These are phyloP conservation scores for Gossypium aridum DNA, from an alignment of 441 rosid genomes.

Conservation along the genomic window DNA sequence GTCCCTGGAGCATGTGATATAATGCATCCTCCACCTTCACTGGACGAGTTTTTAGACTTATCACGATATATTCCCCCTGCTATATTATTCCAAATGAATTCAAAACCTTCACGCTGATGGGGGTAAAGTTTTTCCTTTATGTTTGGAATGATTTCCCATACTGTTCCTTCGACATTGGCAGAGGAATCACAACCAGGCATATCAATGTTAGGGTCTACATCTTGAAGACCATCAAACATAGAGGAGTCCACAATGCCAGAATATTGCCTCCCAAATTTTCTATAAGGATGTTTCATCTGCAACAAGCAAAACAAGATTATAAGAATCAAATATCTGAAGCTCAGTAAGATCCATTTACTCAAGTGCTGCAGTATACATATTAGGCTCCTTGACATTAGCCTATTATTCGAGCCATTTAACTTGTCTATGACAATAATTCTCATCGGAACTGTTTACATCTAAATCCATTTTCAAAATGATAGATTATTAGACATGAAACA, in stretches of 20 bases:
- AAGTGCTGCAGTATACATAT: background rate
- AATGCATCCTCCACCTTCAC: constrained; percentile 52
- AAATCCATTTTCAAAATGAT: background rate
- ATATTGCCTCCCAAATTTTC: background rate
- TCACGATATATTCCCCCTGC: constrained; percentile 58
- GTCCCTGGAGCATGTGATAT: constrained; percentile 89
- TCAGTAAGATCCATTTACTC: background rate
- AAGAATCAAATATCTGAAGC: background rate
- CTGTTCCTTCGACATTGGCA: constrained; percentile 37
- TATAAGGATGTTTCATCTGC: background rate
- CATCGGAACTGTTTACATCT: background rate
- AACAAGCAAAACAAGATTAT: background rate
- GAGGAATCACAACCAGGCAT: background rate
- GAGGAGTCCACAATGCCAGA: constrained; percentile 11
- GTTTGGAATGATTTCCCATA: constrained; percentile 72
- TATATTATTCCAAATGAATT: constrained; percentile 73
- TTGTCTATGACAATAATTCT: background rate
- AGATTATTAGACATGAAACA: background rate
- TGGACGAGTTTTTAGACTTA: constrained; percentile 30
- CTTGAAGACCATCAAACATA: constrained; percentile 21
- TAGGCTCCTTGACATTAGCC: background rate
- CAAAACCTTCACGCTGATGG: constrained; percentile 77
- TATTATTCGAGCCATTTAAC: background rate
- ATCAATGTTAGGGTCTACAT: constrained; percentile 11
- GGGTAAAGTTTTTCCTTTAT: constrained; percentile 35